A percentile compares a stretch with the other conserved stretches of the same genome.
These are phyloP conservation scores for Blastobotrys niveus DNA, from an alignment of 1,139 yeast species.

Conservation along the genomic window DNA sequence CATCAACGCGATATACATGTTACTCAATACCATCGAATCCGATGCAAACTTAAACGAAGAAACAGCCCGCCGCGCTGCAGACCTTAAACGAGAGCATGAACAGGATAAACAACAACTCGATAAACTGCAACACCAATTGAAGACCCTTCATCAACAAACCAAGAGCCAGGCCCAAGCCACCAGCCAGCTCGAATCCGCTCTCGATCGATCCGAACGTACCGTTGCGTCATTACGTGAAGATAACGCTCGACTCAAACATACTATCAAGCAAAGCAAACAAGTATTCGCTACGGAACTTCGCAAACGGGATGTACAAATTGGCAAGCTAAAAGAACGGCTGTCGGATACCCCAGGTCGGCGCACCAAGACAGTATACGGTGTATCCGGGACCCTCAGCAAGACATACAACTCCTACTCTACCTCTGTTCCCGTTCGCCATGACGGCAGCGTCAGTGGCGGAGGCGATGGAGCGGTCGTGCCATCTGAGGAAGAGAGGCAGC, in stretches of 20 bases:
- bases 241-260: slow-evolving; percentile 11
- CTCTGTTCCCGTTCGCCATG: too few relatives aligned
- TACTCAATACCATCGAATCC: slow-evolving; percentile 26
- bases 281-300: slow-evolving; percentile 29
- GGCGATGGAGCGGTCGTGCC: background rate
- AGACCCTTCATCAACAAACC: slow-evolving; percentile 19
- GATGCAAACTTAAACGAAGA: slow-evolving; percentile 21
- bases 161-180: slow-evolving; percentile 1
- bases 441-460: background rate
- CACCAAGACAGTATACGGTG: slow-evolving; percentile 21
- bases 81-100: slow-evolving; percentile 19
- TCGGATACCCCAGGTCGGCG: slow-evolving; percentile 20
- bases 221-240: slow-evolving; percentile 15
- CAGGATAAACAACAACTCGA: slow-evolving; percentile 17
- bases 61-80: slow-evolving; percentile 8
- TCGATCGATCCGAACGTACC: slow-evolving; percentile 16
- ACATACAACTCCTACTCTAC: slow-evolving; percentile 20
- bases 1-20: slow-evolving; percentile 28
- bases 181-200: slow-evolving; percentile 16
- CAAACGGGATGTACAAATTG: slow-evolving; percentile 26
- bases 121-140: slow-evolving; percentile 14
- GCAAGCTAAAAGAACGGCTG: slow-evolving; percentile 24
- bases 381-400: slow-evolving; percentile 24
- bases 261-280: slow-evolving; percentile 19
- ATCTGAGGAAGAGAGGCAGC: background rate